These are phyloP conservation scores for thale cress (Arabidopsis thaliana) DNA, from an alignment of 345 rosid genomes.

Conservation along the genomic window TAIR10.1 NC_003071.7:9618501-9619000, in stretches of 20 bases:
- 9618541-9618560: conserved; percentile 58
- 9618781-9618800: not conserved
- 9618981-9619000: conserved; percentile 25
- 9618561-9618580: conserved; percentile 30
- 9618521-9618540: conserved; percentile 73
- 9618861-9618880: conserved; percentile 2
- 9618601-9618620: conserved; percentile 1
- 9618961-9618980: not conserved
- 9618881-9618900: conserved; percentile 16
- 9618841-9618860: conserved; percentile 2
- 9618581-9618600: conserved; percentile 4
- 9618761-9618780: conserved; percentile 5
- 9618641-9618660: conserved; percentile 23
- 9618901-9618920: not conserved
- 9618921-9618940: not conserved
- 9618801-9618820: not conserved
- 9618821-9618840: not conserved
- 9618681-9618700: conserved; percentile 7
- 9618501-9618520: conserved; percentile 67
- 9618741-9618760: conserved; percentile 8
- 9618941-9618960: not conserved
- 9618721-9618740: not conserved
- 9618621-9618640: not conserved
- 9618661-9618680: not conserved
- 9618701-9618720: no score